phyloP scores from a whole-genome alignment of 164 flowering plant genomes.

The Echeveria elegans region DNA sequence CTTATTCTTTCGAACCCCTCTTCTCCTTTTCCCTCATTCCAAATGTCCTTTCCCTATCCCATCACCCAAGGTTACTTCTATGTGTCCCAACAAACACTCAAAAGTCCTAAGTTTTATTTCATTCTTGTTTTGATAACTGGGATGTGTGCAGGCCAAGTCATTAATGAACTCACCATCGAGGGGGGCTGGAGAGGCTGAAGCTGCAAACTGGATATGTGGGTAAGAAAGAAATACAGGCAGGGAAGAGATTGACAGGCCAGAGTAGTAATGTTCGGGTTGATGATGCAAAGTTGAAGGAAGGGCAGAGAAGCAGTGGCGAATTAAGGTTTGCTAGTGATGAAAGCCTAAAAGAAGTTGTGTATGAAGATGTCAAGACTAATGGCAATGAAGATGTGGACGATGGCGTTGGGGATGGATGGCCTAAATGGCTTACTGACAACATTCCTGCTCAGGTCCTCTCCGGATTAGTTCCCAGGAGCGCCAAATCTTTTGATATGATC shows the following conservation, averaged over 20 bases:
- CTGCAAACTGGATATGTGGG: constrained; percentile 33
- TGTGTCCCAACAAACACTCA: background rate
- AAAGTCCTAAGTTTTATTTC: background rate
- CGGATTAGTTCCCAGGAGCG: constrained; percentile 54
- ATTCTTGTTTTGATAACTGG: constrained; percentile 20
- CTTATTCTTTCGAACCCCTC: background rate
- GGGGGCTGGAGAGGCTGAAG: constrained; percentile 36
- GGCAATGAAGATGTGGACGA: constrained; percentile 8
- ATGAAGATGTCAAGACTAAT: constrained; percentile 5
- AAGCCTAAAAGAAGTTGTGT: background rate
- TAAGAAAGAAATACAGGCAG: constrained; percentile 14
- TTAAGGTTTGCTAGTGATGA: constrained; percentile 14
- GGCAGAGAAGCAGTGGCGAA: constrained; percentile 5
- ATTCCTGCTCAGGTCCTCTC: constrained; percentile 39
- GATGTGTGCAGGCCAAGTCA: constrained; percentile 36
- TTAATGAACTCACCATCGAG: constrained; percentile 25
- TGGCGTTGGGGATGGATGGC: constrained; percentile 53
- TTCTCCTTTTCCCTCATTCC: background rate
- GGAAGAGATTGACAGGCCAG: constrained; percentile 14
- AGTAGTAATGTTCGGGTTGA: constrained; percentile 7
- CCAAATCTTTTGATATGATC: constrained; percentile 53
- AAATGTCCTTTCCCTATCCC: background rate
- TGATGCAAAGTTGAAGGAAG: background rate
- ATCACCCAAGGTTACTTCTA: background rate
- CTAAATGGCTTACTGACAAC: constrained; percentile 58